Evolutionary conservation across 305 asterid genomes (phyloP), one percentile per base, ranked within the genome.

Genomic region (Andrographis paniculata): DNA sequence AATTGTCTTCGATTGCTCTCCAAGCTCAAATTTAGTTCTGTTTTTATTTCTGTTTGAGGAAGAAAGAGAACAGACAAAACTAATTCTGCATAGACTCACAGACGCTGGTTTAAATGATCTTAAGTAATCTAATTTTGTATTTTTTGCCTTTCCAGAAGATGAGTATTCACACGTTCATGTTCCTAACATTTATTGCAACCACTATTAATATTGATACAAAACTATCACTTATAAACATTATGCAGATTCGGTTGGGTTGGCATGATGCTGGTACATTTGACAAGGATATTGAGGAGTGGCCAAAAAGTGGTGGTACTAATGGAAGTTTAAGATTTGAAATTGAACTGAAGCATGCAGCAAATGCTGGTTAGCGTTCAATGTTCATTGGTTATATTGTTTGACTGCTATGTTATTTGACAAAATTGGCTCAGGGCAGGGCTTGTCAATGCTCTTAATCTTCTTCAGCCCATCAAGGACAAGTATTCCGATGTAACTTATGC

Each of bases 231-330:
- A 33, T 47, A 15, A 16, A 8, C 17, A 20, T 58, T 43, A 18
- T 33, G 59, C 59, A 89, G 98, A 88, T 89, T 45, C 93, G 96
- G 17, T 62, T 86, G 55, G 98, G 96, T 35, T 89, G 98, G 98
- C 98, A 89, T 68, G 95, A 89, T 74, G 82, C 98, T 28, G 95
- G 98, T 64, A 85, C 98, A 23, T 89, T 79, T 56, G 78, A 89
- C 70, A 80, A 82, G 73, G 74, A 75, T 56, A 82, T 89, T 55
- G 79, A 67, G 70, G 98, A 89, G 45, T 89, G 93, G 92, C 98
- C 96, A 47, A 64, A 59, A 58, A 68, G 94, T 59, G 98, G 96
- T 57, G 98, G 98, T 61, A 94, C 95, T 46, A 89, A 89, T 66
- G 96, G 88, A 64, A 89, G 96, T 66, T 65, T 89, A 60, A 85